Base-by-base conservation (phyloP, 352 stramenopile species). In the Globisporangium cederbergense region DNA sequence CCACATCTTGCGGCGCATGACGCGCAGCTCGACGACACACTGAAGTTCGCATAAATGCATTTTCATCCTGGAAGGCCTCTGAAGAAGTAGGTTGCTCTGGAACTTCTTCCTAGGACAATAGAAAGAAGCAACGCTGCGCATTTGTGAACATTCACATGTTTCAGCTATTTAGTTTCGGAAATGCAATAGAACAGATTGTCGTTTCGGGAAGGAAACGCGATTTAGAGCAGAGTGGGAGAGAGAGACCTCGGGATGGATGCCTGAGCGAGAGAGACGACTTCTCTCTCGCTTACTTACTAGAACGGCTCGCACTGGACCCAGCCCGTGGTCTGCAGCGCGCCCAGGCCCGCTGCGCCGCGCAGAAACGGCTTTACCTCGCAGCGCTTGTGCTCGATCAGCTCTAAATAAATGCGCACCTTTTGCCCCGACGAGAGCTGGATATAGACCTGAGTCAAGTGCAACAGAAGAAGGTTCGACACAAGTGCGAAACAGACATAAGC, bases 301-400 rank as follows among this genome's bases (percentile, higher is more conserved):
- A 83, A 83, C 22, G 77, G 77, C 66, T 89, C 80, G 66, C 79
- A 89, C 63, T 86, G 78, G 34, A 77, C 72, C 81, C 80, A 90
- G 14, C 82, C 80, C 56, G 77, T 76, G 43, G 64, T 73, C n/a
- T 83, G 78, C 25, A 86, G 71, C 28, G 61, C 88, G 22, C 72
- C 69, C 38, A 83, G 76, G 34, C 76, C 73, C 13, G 72, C 62
- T 16, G 68, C 70, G 58, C 75, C 78, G 49, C 84, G 79, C 56
- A 91, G 69, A 46, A 90, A 71, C 66, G 82, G 78, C 53, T 88
- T 80, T 34, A 91, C 68, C 65, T 86, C 72, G 59, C 85, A 91
- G 30, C 82, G 79, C 30, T 73, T 77, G 63, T 73, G 71, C 58
- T 80, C 73, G n/a, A 89, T 64, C 28, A 84, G 67, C 11, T 75